These are phyloP conservation scores for Psilocybe tampanensis DNA, from an alignment of 768 basidiomycete species.

Conservation along the genomic window DNA sequence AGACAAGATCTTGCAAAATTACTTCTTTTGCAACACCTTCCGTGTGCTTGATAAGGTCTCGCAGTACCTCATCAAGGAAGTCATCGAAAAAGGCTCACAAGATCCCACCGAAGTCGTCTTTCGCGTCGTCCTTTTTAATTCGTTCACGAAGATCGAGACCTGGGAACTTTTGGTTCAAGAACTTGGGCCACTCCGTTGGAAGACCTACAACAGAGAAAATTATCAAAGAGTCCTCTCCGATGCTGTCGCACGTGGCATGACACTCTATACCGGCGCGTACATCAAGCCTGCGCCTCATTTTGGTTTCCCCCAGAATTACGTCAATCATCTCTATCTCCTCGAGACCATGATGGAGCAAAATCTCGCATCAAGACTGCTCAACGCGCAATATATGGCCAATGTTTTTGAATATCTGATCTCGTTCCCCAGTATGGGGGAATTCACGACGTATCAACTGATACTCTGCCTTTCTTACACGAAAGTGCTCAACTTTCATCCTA, in stretches of 20 bases:
- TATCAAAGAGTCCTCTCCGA: conserved; percentile 56
- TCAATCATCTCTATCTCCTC: conserved; percentile 66
- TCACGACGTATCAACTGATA: conserved; percentile 71
- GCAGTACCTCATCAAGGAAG: conserved; percentile 69
- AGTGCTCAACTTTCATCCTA: conserved; percentile 60
- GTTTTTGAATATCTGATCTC: conserved; percentile 59
- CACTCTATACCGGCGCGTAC: conserved; percentile 74
- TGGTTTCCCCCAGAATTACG: conserved; percentile 45
- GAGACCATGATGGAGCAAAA: conserved; percentile 60
- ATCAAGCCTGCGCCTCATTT: conserved; percentile 70
- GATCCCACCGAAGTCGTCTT: conserved; percentile 65
- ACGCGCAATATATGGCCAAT: conserved; percentile 60
- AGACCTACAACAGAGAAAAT: conserved; percentile 48
- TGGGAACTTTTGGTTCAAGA: conserved; percentile 60
- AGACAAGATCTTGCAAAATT: conserved; percentile 55
- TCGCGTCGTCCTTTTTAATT: conserved; percentile 70
- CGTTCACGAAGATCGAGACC: conserved; percentile 71
- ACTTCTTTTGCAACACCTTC: conserved; percentile 75
- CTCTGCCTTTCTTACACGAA: conserved; percentile 59
- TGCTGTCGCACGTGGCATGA: conserved; percentile 35
- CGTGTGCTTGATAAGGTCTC: conserved; percentile 72
- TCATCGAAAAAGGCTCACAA: conserved; percentile 70
- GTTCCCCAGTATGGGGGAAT: conserved; percentile 75
- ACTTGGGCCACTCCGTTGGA: conserved; percentile 65
- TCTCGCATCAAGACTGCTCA: conserved; percentile 48